Evolutionary conservation across 257 asterid genomes (phyloP).

Genomic region (Rubia yunnanensis): DNA sequence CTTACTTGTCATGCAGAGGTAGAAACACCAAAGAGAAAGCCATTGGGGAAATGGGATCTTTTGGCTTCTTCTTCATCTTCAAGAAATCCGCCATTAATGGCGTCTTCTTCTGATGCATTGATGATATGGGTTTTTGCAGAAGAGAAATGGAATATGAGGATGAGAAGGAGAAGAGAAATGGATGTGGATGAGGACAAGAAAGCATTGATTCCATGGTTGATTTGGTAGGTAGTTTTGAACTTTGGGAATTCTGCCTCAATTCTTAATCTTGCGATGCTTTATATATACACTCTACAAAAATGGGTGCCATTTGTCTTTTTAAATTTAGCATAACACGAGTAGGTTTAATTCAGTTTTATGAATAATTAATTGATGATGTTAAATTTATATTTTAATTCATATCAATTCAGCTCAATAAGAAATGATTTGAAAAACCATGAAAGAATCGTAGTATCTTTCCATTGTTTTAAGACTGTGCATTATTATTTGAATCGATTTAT

Average conservation of each 20-base stretch:
- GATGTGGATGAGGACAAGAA: not conserved
- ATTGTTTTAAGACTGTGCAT: no score
- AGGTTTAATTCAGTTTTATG: no score
- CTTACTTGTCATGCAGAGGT: slow-evolving; percentile 69
- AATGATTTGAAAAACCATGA: no score
- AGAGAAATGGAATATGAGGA: not conserved
- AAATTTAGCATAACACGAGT: not conserved
- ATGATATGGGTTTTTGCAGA: not conserved
- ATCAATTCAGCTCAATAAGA: no score
- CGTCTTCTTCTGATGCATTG: not conserved
- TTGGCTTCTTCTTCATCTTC: slow-evolving; percentile 7
- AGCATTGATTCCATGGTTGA: not conserved
- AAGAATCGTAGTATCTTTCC: no score
- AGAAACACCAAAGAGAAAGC: slow-evolving; percentile 64
- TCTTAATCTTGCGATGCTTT: no score
- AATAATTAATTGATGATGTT: no score
- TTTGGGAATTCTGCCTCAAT: no score
- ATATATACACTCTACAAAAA: no score
- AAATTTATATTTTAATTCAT: no score
- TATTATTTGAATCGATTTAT: no score
- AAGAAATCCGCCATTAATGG: not conserved
- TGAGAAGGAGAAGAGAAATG: not conserved
- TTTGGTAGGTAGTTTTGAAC: not conserved
- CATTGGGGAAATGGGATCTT: slow-evolving; percentile 51
- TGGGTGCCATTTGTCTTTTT: no score